Base-by-base conservation (phyloP, 2,329 filamentous ascomycete species). In the Metarhizium humberi region DNA sequence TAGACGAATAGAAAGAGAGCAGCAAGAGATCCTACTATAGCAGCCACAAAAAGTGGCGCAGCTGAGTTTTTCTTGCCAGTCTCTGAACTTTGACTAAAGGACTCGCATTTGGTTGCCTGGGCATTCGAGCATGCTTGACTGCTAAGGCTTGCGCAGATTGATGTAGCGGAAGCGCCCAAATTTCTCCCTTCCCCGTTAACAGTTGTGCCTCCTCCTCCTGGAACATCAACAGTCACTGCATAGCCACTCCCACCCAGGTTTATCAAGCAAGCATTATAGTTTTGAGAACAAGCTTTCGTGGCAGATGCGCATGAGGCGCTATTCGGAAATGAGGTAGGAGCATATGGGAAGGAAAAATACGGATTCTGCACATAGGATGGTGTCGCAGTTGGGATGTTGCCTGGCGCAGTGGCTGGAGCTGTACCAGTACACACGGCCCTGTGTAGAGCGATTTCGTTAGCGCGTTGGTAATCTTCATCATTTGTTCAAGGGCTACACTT, bases 291-390 rank as follows among this genome's bases (percentile, higher is more conserved):
- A 55, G 75, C 73, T 45, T 65, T 68, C 50, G 77, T 69, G 16
- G 80, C 81, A 0, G 76, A 72, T 3, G 74, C 73, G 62, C 82
- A 85, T 6, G 75, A 75, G 14, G 69, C 77, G 18, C 69, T 66
- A 60, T 83, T 76, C 56, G 69, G 64, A 58, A 81, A 83, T 13
- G 73, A 74, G 1, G 78, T 81, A 50, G 73, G 69, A 52, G 82
- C 74, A 62, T 80, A 79, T 2, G 82, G 82, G 65, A 84, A 85
- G 11, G 78, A 75, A 65, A 84, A 85, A 67, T 78, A 84, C 30
- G 71, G 61, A 64, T 85, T 85, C 46, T 74, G 67, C 18, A 85
- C 79, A 63, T 75, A 82, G 38, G 79, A 80, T 20, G 71, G 71
- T 2, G 69, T 63, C 20, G 68, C 66, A 3, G 73, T 72, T 13